These are phyloP conservation scores for Starmerella potacharoeniae DNA, from an alignment of 805 yeast species.

Conservation along the genomic window DNA sequence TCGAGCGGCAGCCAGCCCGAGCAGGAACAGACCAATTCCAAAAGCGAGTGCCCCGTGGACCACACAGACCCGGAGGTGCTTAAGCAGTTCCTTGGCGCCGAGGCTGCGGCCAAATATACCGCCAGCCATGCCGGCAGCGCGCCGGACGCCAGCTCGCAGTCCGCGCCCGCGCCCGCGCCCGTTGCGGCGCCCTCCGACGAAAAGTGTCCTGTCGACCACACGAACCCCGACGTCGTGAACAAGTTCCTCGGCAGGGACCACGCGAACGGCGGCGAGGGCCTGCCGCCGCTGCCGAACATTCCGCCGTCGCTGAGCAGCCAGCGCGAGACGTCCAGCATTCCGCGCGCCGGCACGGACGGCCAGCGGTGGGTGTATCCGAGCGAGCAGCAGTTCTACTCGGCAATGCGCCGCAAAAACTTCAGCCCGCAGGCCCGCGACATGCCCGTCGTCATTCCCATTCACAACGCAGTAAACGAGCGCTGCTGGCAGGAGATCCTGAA, in stretches of 20 bases:
- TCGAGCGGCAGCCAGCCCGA: background rate
- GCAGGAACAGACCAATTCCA: background rate
- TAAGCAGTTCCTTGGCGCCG: conserved; percentile 9
- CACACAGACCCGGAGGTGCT: conserved; percentile 19
- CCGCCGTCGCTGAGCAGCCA: conserved; percentile 46
- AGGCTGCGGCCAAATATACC: background rate
- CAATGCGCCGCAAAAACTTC: conserved; percentile 88
- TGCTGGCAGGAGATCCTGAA: conserved; percentile 75
- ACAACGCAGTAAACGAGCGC: conserved; percentile 83
- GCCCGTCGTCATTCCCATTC: conserved; percentile 87
- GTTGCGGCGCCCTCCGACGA: background rate
- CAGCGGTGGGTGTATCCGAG: conserved; percentile 91
- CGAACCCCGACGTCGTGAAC: conserved; percentile 18
- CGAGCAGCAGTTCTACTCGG: conserved; percentile 86
- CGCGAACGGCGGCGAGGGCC: conserved; percentile 30
- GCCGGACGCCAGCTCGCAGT: background rate
- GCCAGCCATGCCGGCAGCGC: no score
- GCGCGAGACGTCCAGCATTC: conserved; percentile 70
- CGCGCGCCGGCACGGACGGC: conserved; percentile 51
- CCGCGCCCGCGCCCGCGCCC: background rate
- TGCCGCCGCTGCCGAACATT: conserved; percentile 21
- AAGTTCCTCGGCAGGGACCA: conserved; percentile 15
- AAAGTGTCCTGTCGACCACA: conserved; percentile 21
- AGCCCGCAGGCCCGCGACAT: conserved; percentile 70
- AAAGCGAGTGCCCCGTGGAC: conserved; percentile 19